Evolutionary conservation across 1,139 yeast genomes (phyloP), one percentile per base, ranked within the genome.

Genomic region (Pichia norvegensis): DNA sequence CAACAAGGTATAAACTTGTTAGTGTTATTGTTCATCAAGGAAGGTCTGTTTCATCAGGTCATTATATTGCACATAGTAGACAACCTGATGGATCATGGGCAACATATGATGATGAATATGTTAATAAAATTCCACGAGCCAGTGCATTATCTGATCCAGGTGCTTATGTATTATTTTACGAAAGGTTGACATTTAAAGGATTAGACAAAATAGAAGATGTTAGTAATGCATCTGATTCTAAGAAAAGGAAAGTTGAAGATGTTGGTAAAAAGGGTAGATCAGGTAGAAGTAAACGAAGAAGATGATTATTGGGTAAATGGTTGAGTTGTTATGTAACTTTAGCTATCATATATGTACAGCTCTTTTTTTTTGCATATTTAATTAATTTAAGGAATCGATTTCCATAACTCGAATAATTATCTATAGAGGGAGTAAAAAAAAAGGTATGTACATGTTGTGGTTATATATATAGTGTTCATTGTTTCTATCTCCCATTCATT

Each of bases 21-120:
- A 79, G 92, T 19, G 96, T 90, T 20, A 85, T 90, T 50, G 90
- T 88, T 17, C 99, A 92, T 62, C 95, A 87, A 60, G 98, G 98
- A 36, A 74, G 97, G 52, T 85, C 95, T 1, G 80, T 90, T 14
- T 81, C 90, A 41, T 81, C 94, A 8, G 99, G 99, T 6, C 99
- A 92, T 65, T 92, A 92, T 60, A 78, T 88, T 52, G 84, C 95
- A 1, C 88, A 85, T 62, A 86, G 96, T 60, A 77, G 85, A 52
- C 96, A 90, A 62, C 95, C 97, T 1, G 92, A 86, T 63, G 87
- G 87, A 2, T 66, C 82, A 1, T 92, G 98, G 98, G 81, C 87
- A 31, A 83, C 90, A 11, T 92, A 90, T 63, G 97, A 92, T 62
- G 99, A 92, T 61, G 97, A 92, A 58, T 79, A 81, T 59, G 80